phyloP scores from a whole-genome alignment of 805 yeast species.

The Clavispora asparagi region DNA sequence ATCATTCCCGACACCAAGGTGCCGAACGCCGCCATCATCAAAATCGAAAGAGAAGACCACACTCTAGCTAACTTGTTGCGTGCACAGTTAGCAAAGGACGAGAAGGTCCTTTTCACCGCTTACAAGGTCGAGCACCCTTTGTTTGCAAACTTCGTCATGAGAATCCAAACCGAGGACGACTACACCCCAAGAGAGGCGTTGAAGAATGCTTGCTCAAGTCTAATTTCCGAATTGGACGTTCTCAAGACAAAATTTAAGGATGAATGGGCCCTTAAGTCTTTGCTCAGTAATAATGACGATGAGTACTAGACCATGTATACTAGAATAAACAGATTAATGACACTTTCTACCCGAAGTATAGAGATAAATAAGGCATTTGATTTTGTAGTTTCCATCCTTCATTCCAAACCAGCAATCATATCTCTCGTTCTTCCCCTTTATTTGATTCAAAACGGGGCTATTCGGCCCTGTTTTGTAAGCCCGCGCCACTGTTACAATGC shows the following conservation, averaged over 20 bases:
- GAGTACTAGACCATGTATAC: slow-evolving; percentile 12
- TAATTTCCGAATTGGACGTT: slow-evolving; percentile 72
- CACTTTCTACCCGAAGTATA: too few species aligned
- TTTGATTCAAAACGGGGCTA: too few species aligned
- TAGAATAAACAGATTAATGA: background rate
- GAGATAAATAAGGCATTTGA: too few species aligned
- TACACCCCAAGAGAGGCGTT: slow-evolving; percentile 88
- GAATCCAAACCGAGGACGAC: slow-evolving; percentile 95
- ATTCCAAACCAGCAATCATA: too few species aligned
- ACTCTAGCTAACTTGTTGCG: slow-evolving; percentile 88
- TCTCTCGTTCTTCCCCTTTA: too few species aligned
- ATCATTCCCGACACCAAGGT: slow-evolving; percentile 92
- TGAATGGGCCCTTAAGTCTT: slow-evolving; percentile 89
- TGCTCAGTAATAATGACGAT: slow-evolving; percentile 49
- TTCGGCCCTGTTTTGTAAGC: too few species aligned
- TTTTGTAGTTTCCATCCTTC: too few species aligned
- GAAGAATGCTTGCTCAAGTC: slow-evolving; percentile 79
- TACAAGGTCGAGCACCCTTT: slow-evolving; percentile 97
- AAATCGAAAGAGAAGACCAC: slow-evolving; percentile 96
- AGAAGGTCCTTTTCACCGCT: slow-evolving; percentile 91
- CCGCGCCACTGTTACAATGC: too few species aligned
- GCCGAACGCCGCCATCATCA: slow-evolving; percentile 89
- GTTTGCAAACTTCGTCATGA: slow-evolving; percentile 89
- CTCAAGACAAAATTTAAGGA: slow-evolving; percentile 75
- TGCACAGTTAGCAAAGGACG: slow-evolving; percentile 80